phyloP scores from a whole-genome alignment of 441 rosid species.

The Eruca vesicaria region DNA sequence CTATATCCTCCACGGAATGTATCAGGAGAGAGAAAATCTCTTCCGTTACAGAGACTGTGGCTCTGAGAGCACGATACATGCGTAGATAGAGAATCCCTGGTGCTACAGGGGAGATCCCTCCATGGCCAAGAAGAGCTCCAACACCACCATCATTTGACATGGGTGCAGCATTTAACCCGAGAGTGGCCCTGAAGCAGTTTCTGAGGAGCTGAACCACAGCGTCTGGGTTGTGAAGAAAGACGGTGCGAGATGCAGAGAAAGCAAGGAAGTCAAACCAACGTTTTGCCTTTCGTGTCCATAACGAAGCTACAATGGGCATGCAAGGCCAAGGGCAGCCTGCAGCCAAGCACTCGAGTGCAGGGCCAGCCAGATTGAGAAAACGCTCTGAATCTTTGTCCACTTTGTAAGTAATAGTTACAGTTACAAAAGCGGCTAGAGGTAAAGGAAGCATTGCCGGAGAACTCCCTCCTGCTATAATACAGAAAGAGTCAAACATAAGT shows the following conservation, averaged over 20 bases:
- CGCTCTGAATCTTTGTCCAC: constrained; percentile 74
- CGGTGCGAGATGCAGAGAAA: constrained; percentile 81
- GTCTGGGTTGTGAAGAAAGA: constrained; percentile 67
- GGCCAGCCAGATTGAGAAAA: constrained; percentile 80
- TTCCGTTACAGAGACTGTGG: constrained; percentile 53
- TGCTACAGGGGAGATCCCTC: constrained; percentile 75
- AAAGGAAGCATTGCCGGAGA: constrained; percentile 70
- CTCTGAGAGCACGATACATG: constrained; percentile 62
- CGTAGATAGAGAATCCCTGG: constrained; percentile 79
- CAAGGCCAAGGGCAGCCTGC: constrained; percentile 91
- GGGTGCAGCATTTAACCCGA: constrained; percentile 53
- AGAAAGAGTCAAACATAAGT: constrained; percentile 23
- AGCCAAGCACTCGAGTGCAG: constrained; percentile 71
- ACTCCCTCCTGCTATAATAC: constrained; percentile 49
- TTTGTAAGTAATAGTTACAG: constrained; percentile 76
- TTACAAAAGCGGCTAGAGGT: constrained; percentile 78
- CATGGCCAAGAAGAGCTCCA: constrained; percentile 85
- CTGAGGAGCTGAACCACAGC: constrained; percentile 73
- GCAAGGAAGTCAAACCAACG: constrained; percentile 81
- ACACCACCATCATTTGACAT: constrained; percentile 60
- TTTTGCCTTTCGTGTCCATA: constrained; percentile 83
- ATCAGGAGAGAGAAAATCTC: constrained; percentile 65
- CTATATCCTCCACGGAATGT: constrained; percentile 62
- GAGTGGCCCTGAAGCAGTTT: constrained; percentile 71
- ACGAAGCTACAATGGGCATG: constrained; percentile 80